A percentile compares a stretch with the other conserved stretches of the same genome.
These are phyloP conservation scores for Selaginella tamariscina DNA, from an alignment of 75 land plant genomes.

Conservation along the genomic window DNA sequence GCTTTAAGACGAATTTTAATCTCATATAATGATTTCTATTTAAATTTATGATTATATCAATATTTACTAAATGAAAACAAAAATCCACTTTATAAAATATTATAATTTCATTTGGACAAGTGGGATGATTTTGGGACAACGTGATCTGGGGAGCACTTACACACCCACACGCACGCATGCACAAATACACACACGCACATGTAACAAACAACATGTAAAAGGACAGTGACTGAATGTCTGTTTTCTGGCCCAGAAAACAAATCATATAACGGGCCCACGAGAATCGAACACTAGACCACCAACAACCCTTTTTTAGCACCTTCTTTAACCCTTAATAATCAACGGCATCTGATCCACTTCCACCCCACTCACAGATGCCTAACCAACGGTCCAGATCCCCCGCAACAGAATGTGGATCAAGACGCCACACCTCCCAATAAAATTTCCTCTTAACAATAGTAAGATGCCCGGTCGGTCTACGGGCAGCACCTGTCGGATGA, in stretches of 20 bases:
- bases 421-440: neutral
- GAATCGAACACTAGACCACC: neutral
- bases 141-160: too few species aligned
- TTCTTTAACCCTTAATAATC: neutral
- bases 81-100: too few species aligned
- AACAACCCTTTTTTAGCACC: too few species aligned
- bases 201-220: neutral
- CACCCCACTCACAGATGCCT: neutral
- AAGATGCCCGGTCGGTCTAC: neutral
- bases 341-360: neutral
- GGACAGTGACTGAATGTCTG: neutral
- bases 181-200: too few species aligned
- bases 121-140: too few species aligned
- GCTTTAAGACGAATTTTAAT: too few species aligned
- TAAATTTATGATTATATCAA: too few species aligned
- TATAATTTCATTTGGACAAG: too few species aligned
- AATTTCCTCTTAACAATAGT: neutral
- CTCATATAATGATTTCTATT: too few species aligned
- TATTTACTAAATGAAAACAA: too few species aligned
- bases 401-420: neutral
- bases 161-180: too few species aligned
- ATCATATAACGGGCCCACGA: neutral
- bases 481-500: conserved; percentile 1
- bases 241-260: neutral
- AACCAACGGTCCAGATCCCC: neutral